Conservation (phyloP, 108 stramenopile genomes). For the Cyclotella baltica region DNA sequence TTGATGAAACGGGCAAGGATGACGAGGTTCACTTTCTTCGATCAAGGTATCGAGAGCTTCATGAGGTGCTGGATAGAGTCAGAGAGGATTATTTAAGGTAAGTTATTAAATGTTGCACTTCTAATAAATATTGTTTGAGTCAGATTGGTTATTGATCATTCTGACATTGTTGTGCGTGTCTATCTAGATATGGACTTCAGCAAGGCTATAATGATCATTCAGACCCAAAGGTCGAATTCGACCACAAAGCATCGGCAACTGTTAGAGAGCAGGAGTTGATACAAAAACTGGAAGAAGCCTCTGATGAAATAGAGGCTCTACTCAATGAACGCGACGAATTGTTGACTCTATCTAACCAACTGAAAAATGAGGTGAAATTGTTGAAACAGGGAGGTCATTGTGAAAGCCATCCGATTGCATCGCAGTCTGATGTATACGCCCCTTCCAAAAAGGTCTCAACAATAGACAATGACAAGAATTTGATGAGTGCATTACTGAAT, state of each 20-base stretch:
- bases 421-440: neutral
- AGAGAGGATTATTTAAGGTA: slow-evolving; percentile 25
- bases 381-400: neutral
- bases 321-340: slow-evolving; percentile 32
- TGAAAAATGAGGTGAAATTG: slow-evolving; percentile 27
- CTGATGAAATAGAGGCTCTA: slow-evolving; percentile 39
- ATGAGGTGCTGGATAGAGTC: slow-evolving; percentile 26
- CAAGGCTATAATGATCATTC: neutral
- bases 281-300: slow-evolving; percentile 43
- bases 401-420: neutral
- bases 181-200: neutral
- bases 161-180: too few relatives aligned
- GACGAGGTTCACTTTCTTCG: slow-evolving; percentile 37
- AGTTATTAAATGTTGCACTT: neutral
- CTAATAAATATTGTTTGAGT: neutral
- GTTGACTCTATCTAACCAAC: slow-evolving; percentile 24
- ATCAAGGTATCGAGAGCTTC: slow-evolving; percentile 27
- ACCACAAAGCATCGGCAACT: slow-evolving; percentile 6
- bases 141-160: neutral
- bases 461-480: slow-evolving; percentile 2
- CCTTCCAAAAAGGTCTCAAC: neutral
- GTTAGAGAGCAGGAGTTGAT: slow-evolving; percentile 38
- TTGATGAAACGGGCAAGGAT: neutral
- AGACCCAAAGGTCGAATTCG: neutral
- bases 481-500: slow-evolving; percentile 43